Conservation (phyloP, 1,139 yeast genomes). For the Blastobotrys capitulatus region DNA sequence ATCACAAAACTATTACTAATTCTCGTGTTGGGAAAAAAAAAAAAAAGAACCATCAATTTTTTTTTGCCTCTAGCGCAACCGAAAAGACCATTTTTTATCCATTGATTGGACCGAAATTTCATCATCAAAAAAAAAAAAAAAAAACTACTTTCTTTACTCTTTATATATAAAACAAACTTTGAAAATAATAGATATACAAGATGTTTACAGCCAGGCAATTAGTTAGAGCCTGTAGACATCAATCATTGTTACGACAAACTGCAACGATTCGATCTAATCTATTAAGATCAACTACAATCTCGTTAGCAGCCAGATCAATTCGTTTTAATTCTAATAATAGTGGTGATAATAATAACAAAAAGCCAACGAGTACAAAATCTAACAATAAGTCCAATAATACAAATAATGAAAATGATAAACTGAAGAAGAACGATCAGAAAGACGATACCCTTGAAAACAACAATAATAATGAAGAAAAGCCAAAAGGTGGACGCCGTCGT, state of each 20-base stretch:
- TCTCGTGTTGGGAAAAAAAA: too few species aligned
- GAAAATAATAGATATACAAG: neutral
- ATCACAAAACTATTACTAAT: too few species aligned
- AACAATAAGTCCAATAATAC: neutral
- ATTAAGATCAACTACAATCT: neutral
- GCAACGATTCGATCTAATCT: neutral
- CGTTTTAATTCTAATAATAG: constrained; percentile 3
- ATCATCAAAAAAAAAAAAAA: too few species aligned
- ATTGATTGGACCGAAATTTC: too few species aligned
- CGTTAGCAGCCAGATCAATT: neutral
- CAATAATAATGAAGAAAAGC: constrained; percentile 1
- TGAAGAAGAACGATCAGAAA: neutral
- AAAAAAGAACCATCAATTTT: too few species aligned
- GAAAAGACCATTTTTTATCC: too few species aligned
- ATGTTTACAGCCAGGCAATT: constrained; percentile 12
- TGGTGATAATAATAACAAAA: constrained; percentile 6
- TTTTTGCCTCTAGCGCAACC: too few species aligned
- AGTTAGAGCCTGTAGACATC: constrained; percentile 9
- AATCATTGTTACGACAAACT: neutral
- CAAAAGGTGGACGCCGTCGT: constrained; percentile 12
- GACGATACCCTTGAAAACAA: neutral
- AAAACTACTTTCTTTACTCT: too few species aligned
- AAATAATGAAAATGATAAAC: neutral
- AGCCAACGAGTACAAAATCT: neutral
- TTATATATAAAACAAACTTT: too few species aligned